A percentile compares a stretch with the other conserved stretches of the same genome.
These are phyloP conservation scores for Diplodia corticola DNA, from an alignment of 2,329 filamentous ascomycete genomes.

Conservation along the genomic window DNA sequence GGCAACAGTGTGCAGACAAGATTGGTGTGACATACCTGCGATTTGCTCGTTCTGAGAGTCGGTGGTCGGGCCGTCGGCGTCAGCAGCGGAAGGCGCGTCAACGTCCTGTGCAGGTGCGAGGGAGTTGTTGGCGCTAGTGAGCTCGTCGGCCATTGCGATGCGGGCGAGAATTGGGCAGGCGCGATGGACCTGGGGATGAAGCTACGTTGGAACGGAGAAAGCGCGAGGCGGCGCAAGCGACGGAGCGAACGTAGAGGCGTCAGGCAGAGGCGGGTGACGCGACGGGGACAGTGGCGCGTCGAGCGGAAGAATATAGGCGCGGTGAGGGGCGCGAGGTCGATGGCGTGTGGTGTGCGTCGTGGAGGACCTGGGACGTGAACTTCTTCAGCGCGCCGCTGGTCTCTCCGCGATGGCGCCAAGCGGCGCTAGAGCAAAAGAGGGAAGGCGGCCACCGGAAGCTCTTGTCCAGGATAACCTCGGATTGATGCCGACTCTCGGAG, in stretches of 20 bases:
- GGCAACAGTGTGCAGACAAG: background rate
- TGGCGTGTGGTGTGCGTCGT: constrained; percentile 22
- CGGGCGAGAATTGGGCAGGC: constrained; percentile 24
- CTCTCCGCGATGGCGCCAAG: constrained; percentile 18
- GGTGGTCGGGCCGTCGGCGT: constrained; percentile 11
- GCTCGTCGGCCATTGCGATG: constrained; percentile 39
- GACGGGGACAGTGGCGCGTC: constrained; percentile 4
- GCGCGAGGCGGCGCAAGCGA: constrained; percentile 6
- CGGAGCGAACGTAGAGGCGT: background rate
- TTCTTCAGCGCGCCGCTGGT: constrained; percentile 23
- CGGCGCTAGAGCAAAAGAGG: background rate
- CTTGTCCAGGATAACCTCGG: constrained; percentile 23
- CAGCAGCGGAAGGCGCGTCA: constrained; percentile 19
- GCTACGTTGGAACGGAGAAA: constrained; percentile 24
- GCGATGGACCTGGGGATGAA: constrained; percentile 30
- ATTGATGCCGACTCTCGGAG: constrained; percentile 23
- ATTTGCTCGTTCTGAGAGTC: constrained; percentile 17
- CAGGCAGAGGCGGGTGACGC: background rate
- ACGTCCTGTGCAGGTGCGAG: constrained; percentile 30
- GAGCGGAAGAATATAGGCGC: background rate
- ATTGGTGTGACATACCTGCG: constrained; percentile 11
- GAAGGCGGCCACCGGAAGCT: constrained; percentile 19
- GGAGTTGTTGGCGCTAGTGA: constrained; percentile 31
- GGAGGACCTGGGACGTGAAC: constrained; percentile 22
- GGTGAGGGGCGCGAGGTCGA: constrained; percentile 14